Evolutionary conservation across 2,329 filamentous ascomycete genomes (phyloP).

Genomic region (Metarhizium anisopliae): DNA sequence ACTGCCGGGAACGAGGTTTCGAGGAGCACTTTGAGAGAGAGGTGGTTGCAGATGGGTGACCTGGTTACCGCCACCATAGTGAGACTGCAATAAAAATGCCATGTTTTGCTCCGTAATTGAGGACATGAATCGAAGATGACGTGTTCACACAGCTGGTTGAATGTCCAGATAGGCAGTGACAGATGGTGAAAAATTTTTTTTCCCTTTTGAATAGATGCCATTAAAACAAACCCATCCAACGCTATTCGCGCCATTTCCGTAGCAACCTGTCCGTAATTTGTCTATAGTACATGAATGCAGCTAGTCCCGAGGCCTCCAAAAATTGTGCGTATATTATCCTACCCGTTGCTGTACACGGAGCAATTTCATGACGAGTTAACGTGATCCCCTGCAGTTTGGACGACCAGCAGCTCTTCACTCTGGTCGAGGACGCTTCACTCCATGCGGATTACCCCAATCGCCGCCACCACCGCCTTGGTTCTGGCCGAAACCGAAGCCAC

Average conservation of each 20-base stretch:
- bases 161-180: no score
- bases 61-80: conserved; percentile 12
- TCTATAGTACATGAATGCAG: conserved; percentile 9
- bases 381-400: not conserved
- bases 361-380: not conserved
- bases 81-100: conserved; percentile 6
- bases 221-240: conserved; percentile 1
- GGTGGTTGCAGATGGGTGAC: conserved; percentile 18
- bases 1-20: conserved; percentile 17
- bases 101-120: not conserved
- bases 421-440: conserved; percentile 68
- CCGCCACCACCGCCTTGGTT: conserved; percentile 36
- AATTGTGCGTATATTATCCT: not conserved
- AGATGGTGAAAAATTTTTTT: no score
- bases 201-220: not conserved
- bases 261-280: not conserved
- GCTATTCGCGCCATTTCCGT: conserved; percentile 7
- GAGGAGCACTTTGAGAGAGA: conserved; percentile 9
- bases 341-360: not conserved
- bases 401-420: conserved; percentile 35
- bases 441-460: conserved; percentile 72
- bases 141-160: not conserved
- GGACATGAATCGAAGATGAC: no score
- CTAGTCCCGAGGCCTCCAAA: not conserved
- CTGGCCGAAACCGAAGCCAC: conserved; percentile 55